Conservation (phyloP, 2,329 filamentous ascomycete genomes). For the Stachybotrys elegans region DNA sequence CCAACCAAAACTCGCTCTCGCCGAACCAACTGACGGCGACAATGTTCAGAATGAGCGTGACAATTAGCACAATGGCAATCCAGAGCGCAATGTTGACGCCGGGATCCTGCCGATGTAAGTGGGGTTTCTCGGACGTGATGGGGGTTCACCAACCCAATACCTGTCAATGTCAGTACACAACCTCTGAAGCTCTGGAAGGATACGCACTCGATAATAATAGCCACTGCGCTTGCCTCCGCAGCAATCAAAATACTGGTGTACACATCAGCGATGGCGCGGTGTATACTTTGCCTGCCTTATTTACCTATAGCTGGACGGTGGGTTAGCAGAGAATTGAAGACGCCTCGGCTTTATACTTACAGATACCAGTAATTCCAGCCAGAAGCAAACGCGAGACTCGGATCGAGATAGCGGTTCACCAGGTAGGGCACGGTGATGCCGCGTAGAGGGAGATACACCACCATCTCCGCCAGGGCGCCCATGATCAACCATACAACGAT, state of each 20-base stretch:
- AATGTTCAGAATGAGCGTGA: conserved; percentile 52
- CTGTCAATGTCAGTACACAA: too few relatives aligned
- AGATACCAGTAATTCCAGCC: conserved; percentile 62
- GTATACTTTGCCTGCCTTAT: too few relatives aligned
- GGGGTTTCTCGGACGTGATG: too few relatives aligned
- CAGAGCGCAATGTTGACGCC: conserved; percentile 49
- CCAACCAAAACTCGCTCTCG: conserved; percentile 57
- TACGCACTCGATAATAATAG: conserved; percentile 55
- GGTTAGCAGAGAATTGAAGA: too few relatives aligned
- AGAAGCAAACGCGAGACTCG: conserved; percentile 49
- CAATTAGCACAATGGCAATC: conserved; percentile 51
- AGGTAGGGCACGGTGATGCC: conserved; percentile 55
- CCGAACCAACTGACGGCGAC: conserved; percentile 54
- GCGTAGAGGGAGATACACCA: conserved; percentile 48
- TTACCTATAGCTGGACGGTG: too few relatives aligned
- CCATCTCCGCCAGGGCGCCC: conserved; percentile 52
- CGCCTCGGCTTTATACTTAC: too few relatives aligned
- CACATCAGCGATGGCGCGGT: too few relatives aligned
- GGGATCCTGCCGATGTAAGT: too few relatives aligned
- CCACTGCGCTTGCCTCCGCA: conserved; percentile 53
- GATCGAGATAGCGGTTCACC: conserved; percentile 49
- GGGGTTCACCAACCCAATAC: too few relatives aligned
- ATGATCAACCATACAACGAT: conserved; percentile 48
- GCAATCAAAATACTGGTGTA: conserved; percentile 53
- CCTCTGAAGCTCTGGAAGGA: too few relatives aligned